Evolutionary conservation across 2,329 filamentous ascomycete genomes (phyloP).

Genomic region (Penicillium sp.): DNA sequence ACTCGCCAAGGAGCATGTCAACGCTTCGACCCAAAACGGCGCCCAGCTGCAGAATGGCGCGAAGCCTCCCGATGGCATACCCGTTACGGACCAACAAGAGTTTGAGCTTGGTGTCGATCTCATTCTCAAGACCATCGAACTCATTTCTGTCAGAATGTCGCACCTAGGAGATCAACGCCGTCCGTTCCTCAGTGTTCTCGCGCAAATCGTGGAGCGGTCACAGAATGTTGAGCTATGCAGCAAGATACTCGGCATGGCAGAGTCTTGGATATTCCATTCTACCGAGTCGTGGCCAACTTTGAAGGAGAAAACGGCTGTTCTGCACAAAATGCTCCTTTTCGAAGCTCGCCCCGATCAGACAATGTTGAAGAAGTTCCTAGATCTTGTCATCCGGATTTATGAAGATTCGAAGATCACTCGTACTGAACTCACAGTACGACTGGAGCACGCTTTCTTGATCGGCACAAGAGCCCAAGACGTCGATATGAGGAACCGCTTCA

Average conservation of each 20-base stretch:
- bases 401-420: slow-evolving; percentile 94
- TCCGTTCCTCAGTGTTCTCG: slow-evolving; percentile 91
- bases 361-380: slow-evolving; percentile 86
- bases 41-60: slow-evolving; percentile 37
- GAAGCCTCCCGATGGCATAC: slow-evolving; percentile 40
- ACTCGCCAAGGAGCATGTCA: slow-evolving; percentile 86
- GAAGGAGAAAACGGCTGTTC: slow-evolving; percentile 96
- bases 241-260: slow-evolving; percentile 90
- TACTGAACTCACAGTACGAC: slow-evolving; percentile 90
- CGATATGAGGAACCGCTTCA: slow-evolving; percentile 94
- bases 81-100: slow-evolving; percentile 63
- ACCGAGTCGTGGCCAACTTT: slow-evolving; percentile 94
- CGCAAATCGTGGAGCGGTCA: slow-evolving; percentile 92
- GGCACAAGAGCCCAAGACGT: slow-evolving; percentile 90
- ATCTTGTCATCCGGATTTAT: slow-evolving; percentile 95
- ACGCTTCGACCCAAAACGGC: slow-evolving; percentile 58
- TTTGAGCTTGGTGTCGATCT: slow-evolving; percentile 83
- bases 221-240: slow-evolving; percentile 80
- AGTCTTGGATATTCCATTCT: slow-evolving; percentile 92
- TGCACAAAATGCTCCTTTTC: slow-evolving; percentile 99
- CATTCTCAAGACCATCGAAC: slow-evolving; percentile 92
- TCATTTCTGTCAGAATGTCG: slow-evolving; percentile 88
- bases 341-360: slow-evolving; percentile 78
- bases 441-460: slow-evolving; percentile 97
- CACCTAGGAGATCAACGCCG: slow-evolving; percentile 83